Evolutionary conservation across 495 filamentous ascomycete genomes (phyloP).

Genomic region (Penicillium robsamsonii): DNA sequence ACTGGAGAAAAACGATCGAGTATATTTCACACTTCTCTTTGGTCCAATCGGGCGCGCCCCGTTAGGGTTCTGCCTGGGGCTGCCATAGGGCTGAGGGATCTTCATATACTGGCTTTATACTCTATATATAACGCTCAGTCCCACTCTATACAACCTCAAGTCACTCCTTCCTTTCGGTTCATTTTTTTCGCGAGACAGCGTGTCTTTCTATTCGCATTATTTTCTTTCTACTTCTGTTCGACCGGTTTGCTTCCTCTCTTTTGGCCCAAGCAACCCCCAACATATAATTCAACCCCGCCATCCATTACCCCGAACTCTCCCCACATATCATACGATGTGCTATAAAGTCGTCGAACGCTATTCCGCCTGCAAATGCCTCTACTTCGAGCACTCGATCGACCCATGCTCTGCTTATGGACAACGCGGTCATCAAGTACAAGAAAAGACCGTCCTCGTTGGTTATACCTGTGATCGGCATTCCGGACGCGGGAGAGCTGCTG

Average conservation of each 20-base stretch:
- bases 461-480: conserved; percentile 72
- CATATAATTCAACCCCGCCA: neutral
- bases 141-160: neutral
- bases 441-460: conserved; percentile 74
- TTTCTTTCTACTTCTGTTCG: neutral
- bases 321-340: conserved; percentile 52
- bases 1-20: too few relatives aligned
- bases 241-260: neutral
- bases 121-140: neutral
- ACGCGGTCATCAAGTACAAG: conserved; percentile 67
- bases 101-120: neutral
- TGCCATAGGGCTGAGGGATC: conserved; percentile 22
- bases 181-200: neutral
- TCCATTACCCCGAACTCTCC: neutral
- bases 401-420: conserved; percentile 69
- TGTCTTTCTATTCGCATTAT: neutral
- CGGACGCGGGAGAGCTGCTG: neutral
- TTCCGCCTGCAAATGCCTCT: conserved; percentile 76
- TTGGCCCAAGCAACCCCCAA: neutral
- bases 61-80: conserved; percentile 23
- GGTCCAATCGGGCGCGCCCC: conserved; percentile 12
- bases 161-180: neutral
- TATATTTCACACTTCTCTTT: neutral
- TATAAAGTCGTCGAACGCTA: conserved; percentile 71
- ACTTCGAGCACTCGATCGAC: conserved; percentile 76